phyloP scores from a whole-genome alignment of 208 protist species.

The Leishmania aethiopica region DNA sequence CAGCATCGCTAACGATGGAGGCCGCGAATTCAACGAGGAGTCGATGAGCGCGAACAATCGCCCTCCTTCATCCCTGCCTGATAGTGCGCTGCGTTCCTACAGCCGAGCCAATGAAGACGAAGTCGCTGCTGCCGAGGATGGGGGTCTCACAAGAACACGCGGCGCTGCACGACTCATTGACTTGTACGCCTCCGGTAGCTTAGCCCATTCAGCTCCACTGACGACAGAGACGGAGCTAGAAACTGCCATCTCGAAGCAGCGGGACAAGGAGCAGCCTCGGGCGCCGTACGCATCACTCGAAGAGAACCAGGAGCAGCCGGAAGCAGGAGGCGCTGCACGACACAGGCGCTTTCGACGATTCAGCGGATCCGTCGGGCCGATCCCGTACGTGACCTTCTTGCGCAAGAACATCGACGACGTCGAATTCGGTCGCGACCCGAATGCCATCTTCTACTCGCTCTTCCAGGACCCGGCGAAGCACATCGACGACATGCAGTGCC shows the following conservation, averaged over 20 bases:
- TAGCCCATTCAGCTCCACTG: background rate
- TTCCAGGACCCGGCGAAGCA: conserved; percentile 51
- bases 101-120: background rate
- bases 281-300: background rate
- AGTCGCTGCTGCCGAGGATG: background rate
- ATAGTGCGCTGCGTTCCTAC: background rate
- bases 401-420: conserved; percentile 72
- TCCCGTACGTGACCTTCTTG: conserved; percentile 76
- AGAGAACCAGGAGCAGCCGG: background rate
- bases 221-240: background rate
- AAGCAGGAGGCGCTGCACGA: background rate
- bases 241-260: too few relatives aligned
- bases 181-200: conserved; percentile 4
- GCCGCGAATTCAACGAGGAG: too few relatives aligned
- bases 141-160: background rate
- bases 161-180: background rate
- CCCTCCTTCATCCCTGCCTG: too few relatives aligned
- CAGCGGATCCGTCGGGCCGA: conserved; percentile 34
- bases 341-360: background rate
- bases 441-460: conserved; percentile 57
- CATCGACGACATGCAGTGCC: conserved; percentile 75
- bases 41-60: background rate
- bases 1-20: background rate
- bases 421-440: conserved; percentile 57
- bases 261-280: background rate